Conservation (phyloP, 2,329 filamentous ascomycete species). For the Didymella sp. region DNA sequence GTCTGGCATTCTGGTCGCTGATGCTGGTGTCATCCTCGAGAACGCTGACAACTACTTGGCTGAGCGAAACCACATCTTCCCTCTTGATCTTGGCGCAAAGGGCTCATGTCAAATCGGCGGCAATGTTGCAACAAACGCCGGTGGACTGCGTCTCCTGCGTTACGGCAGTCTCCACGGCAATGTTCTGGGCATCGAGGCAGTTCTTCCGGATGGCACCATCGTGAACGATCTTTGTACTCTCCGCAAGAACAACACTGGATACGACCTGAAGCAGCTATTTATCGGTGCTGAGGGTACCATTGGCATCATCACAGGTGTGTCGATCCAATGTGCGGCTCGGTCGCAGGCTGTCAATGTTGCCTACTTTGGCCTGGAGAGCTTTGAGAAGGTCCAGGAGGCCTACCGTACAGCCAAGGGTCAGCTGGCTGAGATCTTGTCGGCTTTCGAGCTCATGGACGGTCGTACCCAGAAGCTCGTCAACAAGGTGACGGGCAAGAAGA, state of each 20-base stretch:
- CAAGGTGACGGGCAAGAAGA: constrained; percentile 75
- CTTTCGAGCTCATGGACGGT: constrained; percentile 96
- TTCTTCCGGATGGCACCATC: constrained; percentile 90
- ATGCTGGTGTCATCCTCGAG: constrained; percentile 91
- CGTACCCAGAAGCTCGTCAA: constrained; percentile 71
- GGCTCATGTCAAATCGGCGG: constrained; percentile 96
- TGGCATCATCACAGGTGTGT: constrained; percentile 89
- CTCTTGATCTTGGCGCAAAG: constrained; percentile 95
- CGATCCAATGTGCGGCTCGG: constrained; percentile 86
- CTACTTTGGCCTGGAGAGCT: constrained; percentile 89
- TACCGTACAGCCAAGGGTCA: constrained; percentile 90
- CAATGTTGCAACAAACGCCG: constrained; percentile 95
- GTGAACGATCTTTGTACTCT: constrained; percentile 86
- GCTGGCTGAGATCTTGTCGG: constrained; percentile 92
- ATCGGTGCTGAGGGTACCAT: constrained; percentile 96
- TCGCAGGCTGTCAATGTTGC: constrained; percentile 92
- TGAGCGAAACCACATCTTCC: constrained; percentile 86
- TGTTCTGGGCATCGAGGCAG: constrained; percentile 90
- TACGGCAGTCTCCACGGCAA: constrained; percentile 96
- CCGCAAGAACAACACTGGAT: constrained; percentile 98
- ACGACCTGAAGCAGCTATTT: constrained; percentile 95
- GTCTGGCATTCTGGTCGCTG: constrained; percentile 86
- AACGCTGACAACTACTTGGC: constrained; percentile 85
- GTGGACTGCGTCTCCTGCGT: constrained; percentile 84
- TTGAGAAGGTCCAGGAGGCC: constrained; percentile 83